Conservation (phyloP, 2,329 filamentous ascomycete species). For the Fusarium ramigenum region DNA sequence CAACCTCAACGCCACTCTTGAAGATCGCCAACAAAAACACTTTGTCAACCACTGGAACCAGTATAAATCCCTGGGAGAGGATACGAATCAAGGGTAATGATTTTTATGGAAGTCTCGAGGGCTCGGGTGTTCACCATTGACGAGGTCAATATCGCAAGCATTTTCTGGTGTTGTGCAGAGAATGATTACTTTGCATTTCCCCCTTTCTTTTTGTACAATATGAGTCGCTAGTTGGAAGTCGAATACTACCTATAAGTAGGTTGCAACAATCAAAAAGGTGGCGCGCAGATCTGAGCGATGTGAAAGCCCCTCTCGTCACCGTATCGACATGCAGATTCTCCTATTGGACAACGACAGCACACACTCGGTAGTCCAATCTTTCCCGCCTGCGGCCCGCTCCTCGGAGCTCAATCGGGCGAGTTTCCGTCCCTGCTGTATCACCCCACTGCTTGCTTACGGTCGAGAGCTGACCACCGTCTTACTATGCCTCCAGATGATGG, state of each 20-base stretch:
- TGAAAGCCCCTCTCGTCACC: slow-evolving; percentile 23
- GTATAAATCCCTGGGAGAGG: slow-evolving; percentile 40
- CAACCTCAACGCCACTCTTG: slow-evolving; percentile 47
- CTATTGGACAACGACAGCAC: slow-evolving; percentile 13
- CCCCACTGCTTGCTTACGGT: slow-evolving; percentile 4
- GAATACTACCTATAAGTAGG: slow-evolving; percentile 15
- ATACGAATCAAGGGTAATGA: neutral
- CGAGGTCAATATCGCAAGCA: slow-evolving; percentile 20
- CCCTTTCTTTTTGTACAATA: slow-evolving; percentile 36
- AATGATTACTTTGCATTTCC: slow-evolving; percentile 36
- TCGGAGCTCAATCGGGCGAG: slow-evolving; percentile 9
- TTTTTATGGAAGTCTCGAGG: neutral
- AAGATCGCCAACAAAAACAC: slow-evolving; percentile 42
- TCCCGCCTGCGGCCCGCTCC: slow-evolving; percentile 26
- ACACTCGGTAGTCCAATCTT: slow-evolving; percentile 19
- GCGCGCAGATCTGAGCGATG: slow-evolving; percentile 30
- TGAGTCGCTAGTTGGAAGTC: slow-evolving; percentile 28
- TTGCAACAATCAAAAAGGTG: slow-evolving; percentile 25
- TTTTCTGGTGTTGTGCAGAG: slow-evolving; percentile 38
- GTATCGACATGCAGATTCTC: neutral
- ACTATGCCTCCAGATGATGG: neutral
- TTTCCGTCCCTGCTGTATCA: slow-evolving; percentile 19
- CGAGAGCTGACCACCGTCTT: slow-evolving; percentile 15
- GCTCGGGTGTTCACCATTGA: neutral
- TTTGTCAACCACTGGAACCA: slow-evolving; percentile 53